A percentile compares a stretch with the other conserved stretches of the same genome.
phyloP scores from a whole-genome alignment of 148 eudicot species.

The Oxyria digyna region DNA sequence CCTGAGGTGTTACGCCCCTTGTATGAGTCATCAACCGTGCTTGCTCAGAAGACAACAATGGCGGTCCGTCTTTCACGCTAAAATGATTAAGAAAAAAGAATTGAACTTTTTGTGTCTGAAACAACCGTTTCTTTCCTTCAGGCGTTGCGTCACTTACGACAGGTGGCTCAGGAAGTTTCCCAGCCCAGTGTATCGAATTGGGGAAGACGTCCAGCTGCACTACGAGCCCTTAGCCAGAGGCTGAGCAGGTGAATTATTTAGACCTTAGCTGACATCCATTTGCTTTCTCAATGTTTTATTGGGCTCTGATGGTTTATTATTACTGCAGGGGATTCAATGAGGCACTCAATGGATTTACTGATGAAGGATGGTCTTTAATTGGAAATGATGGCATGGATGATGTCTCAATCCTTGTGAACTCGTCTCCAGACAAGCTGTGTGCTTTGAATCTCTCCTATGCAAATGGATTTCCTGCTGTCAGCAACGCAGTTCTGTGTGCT shows the following conservation, averaged over 20 bases:
- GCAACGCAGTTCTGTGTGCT: slow-evolving; percentile 60
- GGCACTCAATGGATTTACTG: slow-evolving; percentile 71
- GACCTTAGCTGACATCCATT: neutral
- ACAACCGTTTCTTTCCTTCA: slow-evolving; percentile 15
- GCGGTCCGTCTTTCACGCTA: slow-evolving; percentile 23
- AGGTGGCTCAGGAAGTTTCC: slow-evolving; percentile 66
- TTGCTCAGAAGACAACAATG: slow-evolving; percentile 76
- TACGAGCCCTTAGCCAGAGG: slow-evolving; percentile 70
- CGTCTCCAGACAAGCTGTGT: slow-evolving; percentile 67
- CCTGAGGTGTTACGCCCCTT: slow-evolving; percentile 78
- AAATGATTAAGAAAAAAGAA: neutral
- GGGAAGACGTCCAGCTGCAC: slow-evolving; percentile 72
- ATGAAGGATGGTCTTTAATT: slow-evolving; percentile 79
- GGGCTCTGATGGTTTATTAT: slow-evolving; percentile 2
- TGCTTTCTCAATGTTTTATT: neutral
- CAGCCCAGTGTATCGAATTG: slow-evolving; percentile 54
- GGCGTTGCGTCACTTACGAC: slow-evolving; percentile 75
- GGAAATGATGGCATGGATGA: slow-evolving; percentile 77
- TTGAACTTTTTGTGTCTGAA: neutral
- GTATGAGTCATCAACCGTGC: slow-evolving; percentile 66
- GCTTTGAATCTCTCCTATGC: slow-evolving; percentile 53
- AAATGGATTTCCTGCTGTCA: slow-evolving; percentile 61
- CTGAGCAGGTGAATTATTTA: slow-evolving; percentile 36
- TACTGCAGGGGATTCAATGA: slow-evolving; percentile 66
- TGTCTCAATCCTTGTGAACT: slow-evolving; percentile 68